Conservation (phyloP, 441 rosid species). For the Isatis lusitanica region DNA sequence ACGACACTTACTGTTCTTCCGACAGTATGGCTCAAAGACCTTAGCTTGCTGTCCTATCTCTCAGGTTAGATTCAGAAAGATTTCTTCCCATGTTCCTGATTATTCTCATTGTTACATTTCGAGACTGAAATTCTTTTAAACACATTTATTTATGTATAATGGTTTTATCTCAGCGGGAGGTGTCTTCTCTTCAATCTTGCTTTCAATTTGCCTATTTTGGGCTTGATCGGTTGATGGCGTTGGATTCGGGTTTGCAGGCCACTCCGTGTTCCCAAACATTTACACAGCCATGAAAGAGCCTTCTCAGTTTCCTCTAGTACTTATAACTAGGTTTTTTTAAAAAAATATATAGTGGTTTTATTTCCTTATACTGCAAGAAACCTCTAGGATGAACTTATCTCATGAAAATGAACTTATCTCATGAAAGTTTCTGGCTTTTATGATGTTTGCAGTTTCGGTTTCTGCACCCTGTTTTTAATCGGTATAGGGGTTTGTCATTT, state of each 20-base stretch:
- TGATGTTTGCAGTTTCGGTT: constrained; percentile 45
- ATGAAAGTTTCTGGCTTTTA: background rate
- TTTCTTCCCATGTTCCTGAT: too few species aligned
- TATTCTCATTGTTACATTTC: too few species aligned
- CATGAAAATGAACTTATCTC: too few species aligned
- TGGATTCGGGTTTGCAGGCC: constrained; percentile 52
- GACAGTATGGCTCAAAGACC: constrained; percentile 59
- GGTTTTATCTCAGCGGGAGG: constrained; percentile 54
- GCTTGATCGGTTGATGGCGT: constrained; percentile 49
- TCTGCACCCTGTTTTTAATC: constrained; percentile 47
- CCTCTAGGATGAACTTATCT: too few species aligned
- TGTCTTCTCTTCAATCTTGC: constrained; percentile 53
- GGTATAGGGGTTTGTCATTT: constrained; percentile 50
- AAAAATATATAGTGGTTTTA: background rate
- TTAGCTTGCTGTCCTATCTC: constrained; percentile 60
- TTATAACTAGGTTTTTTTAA: constrained; percentile 40
- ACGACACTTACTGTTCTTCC: constrained; percentile 35
- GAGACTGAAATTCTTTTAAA: too few species aligned
- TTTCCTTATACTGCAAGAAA: background rate
- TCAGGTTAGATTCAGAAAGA: constrained; percentile 43
- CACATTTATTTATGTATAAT: too few species aligned
- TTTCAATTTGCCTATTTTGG: constrained; percentile 69
- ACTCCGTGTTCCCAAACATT: constrained; percentile 60
- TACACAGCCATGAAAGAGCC: constrained; percentile 68
- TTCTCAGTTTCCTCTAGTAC: constrained; percentile 46